These are phyloP conservation scores for Gossypium ekmanianum DNA, from an alignment of 345 rosid species.

Conservation along the genomic window DNA sequence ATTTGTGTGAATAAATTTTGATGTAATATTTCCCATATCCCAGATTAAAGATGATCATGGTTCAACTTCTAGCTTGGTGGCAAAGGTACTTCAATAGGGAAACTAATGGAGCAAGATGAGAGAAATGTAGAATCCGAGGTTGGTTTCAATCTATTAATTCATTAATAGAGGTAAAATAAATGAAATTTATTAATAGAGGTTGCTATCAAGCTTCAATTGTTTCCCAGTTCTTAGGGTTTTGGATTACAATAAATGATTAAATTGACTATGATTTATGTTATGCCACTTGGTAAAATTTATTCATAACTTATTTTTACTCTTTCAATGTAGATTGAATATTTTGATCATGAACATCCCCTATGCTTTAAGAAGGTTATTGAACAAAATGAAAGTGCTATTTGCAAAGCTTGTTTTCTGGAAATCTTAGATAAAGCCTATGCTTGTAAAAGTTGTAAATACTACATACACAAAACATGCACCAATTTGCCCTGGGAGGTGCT, in stretches of 20 bases:
- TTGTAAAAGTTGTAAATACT: not conserved
- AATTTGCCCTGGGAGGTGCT: not conserved
- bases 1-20: not conserved
- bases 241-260: too few relatives aligned
- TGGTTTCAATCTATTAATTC: not conserved
- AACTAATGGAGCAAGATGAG: not conserved
- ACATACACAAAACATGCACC: conserved; percentile 14
- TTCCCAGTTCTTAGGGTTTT: too few relatives aligned
- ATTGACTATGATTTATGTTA: not conserved
- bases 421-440: not conserved
- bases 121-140: not conserved
- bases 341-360: not conserved
- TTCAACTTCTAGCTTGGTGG: not conserved
- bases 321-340: not conserved
- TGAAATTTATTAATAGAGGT: too few relatives aligned
- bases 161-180: not conserved
- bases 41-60: not conserved
- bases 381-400: not conserved
- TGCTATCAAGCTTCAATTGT: not conserved
- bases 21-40: not conserved
- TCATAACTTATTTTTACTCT: not conserved
- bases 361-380: not conserved
- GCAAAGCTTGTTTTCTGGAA: not conserved
- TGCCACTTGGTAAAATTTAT: not conserved
- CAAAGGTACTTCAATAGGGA: not conserved